Base-by-base conservation (phyloP, 140 eudicot genomes). In the Erigeron philadelphicus region DNA sequence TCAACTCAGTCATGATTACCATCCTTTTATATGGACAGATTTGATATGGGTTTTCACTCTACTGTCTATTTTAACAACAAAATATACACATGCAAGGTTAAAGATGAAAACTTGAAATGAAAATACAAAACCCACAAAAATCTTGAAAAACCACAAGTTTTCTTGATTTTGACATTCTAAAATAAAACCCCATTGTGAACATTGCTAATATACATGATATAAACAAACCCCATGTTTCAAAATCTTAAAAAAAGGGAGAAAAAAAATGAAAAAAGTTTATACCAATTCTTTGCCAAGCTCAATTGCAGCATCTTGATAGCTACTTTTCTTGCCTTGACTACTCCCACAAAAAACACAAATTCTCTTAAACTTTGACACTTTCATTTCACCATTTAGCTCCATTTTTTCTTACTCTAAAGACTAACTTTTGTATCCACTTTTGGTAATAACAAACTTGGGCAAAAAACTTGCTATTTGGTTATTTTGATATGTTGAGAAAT, bases 331-430 rank as follows among this genome's bases (percentile, higher is more conserved):
- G 64, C 97, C 97, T 75, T 88, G 97, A 57, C 97, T 90, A 68
- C 97, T 90, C 49, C 96, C 97, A 76, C 97, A 90, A 65, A 89
- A 89, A 12, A 89, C 96, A 87, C 96, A 89, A 64, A 89, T 87
- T 76, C 89, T 80, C 73, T 83, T 87, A 73, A 89, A 89, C 75
- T 61, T 89, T 44, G 96, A 89, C 48, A 54, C 54, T 71, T 50
- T 79, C 71, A 76, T 60, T 65, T 84, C 87, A 77, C 70, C 57
- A 50, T 75, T 71, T 57, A 61, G 73, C 82, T 84, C 87, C 89
- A 81, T 85, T 21, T 77, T 31, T 69, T 13, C 17, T 59, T 21
- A 21, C 25, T 21, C 1, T 21, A 21, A 21, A 21, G 1, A 21
- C 25, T 21, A 21, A 19, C 18, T 40, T 40, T 72, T 61, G 18